Conservation (phyloP, 208 protist genomes). For the Wallacemonas sp. region DNA sequence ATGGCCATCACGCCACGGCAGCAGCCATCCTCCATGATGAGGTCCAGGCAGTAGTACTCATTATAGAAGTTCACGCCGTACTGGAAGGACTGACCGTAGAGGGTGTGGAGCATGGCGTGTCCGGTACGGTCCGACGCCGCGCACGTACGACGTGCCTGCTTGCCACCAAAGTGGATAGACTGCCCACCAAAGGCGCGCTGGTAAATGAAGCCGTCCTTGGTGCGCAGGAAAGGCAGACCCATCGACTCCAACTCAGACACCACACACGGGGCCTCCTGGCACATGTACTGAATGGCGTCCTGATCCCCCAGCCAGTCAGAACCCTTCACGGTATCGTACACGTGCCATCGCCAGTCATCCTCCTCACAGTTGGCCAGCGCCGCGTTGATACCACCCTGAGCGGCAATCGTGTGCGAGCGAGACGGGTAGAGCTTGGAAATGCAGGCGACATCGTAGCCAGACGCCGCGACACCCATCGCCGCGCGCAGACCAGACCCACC, state of each 20-base stretch:
- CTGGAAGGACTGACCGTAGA: constrained; percentile 97
- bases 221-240: constrained; percentile 98
- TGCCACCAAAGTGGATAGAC: constrained; percentile 97
- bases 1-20: constrained; percentile 97
- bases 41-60: constrained; percentile 99
- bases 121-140: constrained; percentile 98
- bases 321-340: constrained; percentile 99
- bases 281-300: constrained; percentile 99
- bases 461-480: constrained; percentile 96
- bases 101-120: constrained; percentile 98
- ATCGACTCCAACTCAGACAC: constrained; percentile 97
- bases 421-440: constrained; percentile 99
- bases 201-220: constrained; percentile 98
- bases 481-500: constrained; percentile 98
- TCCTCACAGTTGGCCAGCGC: constrained; percentile 98
- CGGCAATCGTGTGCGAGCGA: constrained; percentile 99
- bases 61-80: constrained; percentile 98
- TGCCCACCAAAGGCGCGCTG: constrained; percentile 99
- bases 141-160: constrained; percentile 96
- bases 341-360: constrained; percentile 99
- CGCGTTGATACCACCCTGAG: constrained; percentile 99
- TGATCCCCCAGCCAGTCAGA: constrained; percentile 99
- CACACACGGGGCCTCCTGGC: constrained; percentile 93
- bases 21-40: constrained; percentile 98
- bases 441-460: constrained; percentile 98